These are phyloP conservation scores for Psilocybe mexicana DNA, from an alignment of 1,284 basidiomycete species.

Conservation along the genomic window DNA sequence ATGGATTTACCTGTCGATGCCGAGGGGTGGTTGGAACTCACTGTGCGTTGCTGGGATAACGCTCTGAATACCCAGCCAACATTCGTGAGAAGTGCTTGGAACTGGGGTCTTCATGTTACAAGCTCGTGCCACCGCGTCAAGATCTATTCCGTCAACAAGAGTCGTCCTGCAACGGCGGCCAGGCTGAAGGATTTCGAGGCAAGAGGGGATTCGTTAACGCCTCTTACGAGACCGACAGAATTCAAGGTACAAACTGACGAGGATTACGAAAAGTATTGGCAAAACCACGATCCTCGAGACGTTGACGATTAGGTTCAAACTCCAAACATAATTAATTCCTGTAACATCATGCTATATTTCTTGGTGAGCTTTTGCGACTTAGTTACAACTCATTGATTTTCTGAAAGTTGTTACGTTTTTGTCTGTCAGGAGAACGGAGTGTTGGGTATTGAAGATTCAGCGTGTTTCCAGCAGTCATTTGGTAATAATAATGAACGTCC, in stretches of 20 bases:
- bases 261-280: conserved; percentile 11
- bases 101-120: conserved; percentile 18
- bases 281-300: conserved; percentile 4
- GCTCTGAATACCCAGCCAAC: conserved; percentile 15
- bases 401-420: no score
- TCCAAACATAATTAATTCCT: no score
- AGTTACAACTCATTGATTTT: no score
- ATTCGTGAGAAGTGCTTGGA: conserved; percentile 16
- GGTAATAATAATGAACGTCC: neutral
- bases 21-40: conserved; percentile 16
- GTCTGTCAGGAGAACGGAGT: no score
- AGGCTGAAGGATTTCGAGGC: conserved; percentile 13
- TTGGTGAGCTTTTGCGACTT: no score
- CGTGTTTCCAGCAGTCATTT: no score
- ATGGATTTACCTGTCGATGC: conserved; percentile 16
- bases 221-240: conserved; percentile 15
- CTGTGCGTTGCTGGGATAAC: conserved; percentile 16
- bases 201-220: conserved; percentile 7
- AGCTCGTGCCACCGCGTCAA: conserved; percentile 13
- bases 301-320: neutral
- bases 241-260: conserved; percentile 9
- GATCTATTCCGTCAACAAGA: conserved; percentile 16
- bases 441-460: no score
- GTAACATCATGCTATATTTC: no score
- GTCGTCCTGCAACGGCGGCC: conserved; percentile 5